Percentiles rank a stretch among this genome's conserved stretches.
These are phyloP conservation scores for Camptophora hylomeconis DNA, from an alignment of 2,329 filamentous ascomycete species.

Conservation along the genomic window DNA sequence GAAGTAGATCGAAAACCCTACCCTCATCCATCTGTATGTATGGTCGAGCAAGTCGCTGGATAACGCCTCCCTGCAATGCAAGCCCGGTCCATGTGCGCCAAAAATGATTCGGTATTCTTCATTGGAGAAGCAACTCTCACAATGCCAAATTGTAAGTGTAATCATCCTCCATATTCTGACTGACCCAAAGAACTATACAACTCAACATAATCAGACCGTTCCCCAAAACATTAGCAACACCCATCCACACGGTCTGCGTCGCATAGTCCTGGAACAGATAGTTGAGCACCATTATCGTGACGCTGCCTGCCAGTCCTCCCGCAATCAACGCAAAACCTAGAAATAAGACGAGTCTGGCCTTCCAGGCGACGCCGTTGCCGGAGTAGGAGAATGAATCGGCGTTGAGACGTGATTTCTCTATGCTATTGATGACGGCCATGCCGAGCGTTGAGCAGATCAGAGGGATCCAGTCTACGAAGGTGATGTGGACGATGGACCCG, in stretches of 20 bases:
- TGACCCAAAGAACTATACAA: constrained; percentile 54
- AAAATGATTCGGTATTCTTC: no score
- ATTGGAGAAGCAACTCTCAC: constrained; percentile 26
- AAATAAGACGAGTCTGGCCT: constrained; percentile 54
- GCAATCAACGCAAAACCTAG: constrained; percentile 57
- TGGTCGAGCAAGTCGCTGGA: no score
- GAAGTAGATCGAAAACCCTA: no score
- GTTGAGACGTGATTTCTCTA: constrained; percentile 53
- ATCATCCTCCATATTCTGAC: constrained; percentile 61
- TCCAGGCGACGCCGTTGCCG: constrained; percentile 56
- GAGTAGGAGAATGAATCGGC: constrained; percentile 53
- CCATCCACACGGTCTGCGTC: constrained; percentile 53
- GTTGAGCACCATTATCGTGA: constrained; percentile 55
- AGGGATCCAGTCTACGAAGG: constrained; percentile 60
- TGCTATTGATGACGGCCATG: constrained; percentile 61
- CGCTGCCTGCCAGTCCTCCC: constrained; percentile 52
- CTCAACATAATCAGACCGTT: constrained; percentile 56
- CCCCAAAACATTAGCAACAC: constrained; percentile 51
- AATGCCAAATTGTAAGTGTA: constrained; percentile 58
- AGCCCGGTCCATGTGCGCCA: no score
- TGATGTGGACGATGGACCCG: constrained; percentile 49
- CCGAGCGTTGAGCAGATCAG: constrained; percentile 56
- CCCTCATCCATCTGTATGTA: no score
- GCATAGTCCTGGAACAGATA: constrained; percentile 49
- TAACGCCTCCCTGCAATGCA: no score